Conservation (phyloP, 208 protist species). For the Leishmania tropica region DNA sequence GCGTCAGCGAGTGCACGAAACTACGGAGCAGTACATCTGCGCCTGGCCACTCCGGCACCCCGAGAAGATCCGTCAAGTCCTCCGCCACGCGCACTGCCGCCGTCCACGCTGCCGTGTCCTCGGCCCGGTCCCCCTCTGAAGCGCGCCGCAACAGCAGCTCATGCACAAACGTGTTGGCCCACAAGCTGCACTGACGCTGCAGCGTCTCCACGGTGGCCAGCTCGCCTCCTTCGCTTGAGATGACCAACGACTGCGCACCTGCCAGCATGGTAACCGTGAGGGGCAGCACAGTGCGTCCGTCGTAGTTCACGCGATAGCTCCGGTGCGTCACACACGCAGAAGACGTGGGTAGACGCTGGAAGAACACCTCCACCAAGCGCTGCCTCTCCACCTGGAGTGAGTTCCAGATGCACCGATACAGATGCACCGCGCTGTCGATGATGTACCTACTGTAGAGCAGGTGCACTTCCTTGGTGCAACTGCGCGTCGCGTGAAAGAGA, state of each 20-base stretch:
- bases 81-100: slow-evolving; percentile 58
- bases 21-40: slow-evolving; percentile 74
- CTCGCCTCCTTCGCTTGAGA: slow-evolving; percentile 19
- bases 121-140: slow-evolving; percentile 21
- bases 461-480: slow-evolving; percentile 34
- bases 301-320: slow-evolving; percentile 29
- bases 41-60: slow-evolving; percentile 70
- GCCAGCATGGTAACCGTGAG: slow-evolving; percentile 69
- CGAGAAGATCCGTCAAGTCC: slow-evolving; percentile 74
- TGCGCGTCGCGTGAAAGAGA: slow-evolving; percentile 51
- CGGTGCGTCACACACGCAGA: slow-evolving; percentile 49
- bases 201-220: slow-evolving; percentile 30
- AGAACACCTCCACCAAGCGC: slow-evolving; percentile 44
- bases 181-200: slow-evolving; percentile 64
- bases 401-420: slow-evolving; percentile 79
- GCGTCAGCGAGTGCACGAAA: slow-evolving; percentile 45
- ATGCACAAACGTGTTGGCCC: slow-evolving; percentile 48
- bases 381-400: slow-evolving; percentile 54
- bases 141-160: slow-evolving; percentile 34
- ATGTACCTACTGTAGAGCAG: slow-evolving; percentile 64
- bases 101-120: slow-evolving; percentile 39
- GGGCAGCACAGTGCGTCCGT: slow-evolving; percentile 50
- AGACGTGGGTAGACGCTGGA: slow-evolving; percentile 45
- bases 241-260: slow-evolving; percentile 68
- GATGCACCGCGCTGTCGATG: slow-evolving; percentile 47